Percentiles rank a stretch among this genome's conserved stretches.
Conservation (phyloP, 768 basidiomycete species). For the Mycena haematopus region DNA sequence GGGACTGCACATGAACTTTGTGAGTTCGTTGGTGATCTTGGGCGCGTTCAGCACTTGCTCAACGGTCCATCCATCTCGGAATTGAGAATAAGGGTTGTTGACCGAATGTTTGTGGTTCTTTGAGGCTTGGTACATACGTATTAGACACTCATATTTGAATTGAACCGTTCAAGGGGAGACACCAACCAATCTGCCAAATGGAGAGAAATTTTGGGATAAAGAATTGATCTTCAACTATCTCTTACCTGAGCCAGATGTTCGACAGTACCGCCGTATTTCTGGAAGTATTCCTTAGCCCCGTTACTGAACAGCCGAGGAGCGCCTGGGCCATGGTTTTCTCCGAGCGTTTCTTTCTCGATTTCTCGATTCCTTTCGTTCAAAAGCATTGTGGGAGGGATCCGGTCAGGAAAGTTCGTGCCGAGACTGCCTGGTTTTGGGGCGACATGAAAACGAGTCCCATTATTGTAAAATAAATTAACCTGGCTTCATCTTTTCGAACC, state of each 20-base stretch:
- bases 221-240: too few relatives aligned
- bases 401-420: constrained; percentile 66
- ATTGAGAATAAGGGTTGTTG: constrained; percentile 88
- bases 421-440: constrained; percentile 56
- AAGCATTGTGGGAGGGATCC: constrained; percentile 54
- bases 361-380: constrained; percentile 51
- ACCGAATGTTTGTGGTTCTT: constrained; percentile 86
- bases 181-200: constrained; percentile 62
- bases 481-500: constrained; percentile 85
- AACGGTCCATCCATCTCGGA: constrained; percentile 77
- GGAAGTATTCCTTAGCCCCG: constrained; percentile 78
- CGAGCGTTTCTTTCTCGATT: constrained; percentile 56
- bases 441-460: background rate
- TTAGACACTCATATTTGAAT: background rate
- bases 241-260: constrained; percentile 59
- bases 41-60: constrained; percentile 71
- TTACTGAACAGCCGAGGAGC: constrained; percentile 81
- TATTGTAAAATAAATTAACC: constrained; percentile 3
- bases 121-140: constrained; percentile 52
- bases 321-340: constrained; percentile 70
- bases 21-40: constrained; percentile 75
- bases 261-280: constrained; percentile 71
- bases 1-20: constrained; percentile 88
- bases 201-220: too few relatives aligned
- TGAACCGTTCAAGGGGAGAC: background rate